A percentile compares a stretch with the other conserved stretches of the same genome.
These are phyloP conservation scores for Xylaria longipes DNA, from an alignment of 495 filamentous ascomycete genomes.

Conservation along the genomic window DNA sequence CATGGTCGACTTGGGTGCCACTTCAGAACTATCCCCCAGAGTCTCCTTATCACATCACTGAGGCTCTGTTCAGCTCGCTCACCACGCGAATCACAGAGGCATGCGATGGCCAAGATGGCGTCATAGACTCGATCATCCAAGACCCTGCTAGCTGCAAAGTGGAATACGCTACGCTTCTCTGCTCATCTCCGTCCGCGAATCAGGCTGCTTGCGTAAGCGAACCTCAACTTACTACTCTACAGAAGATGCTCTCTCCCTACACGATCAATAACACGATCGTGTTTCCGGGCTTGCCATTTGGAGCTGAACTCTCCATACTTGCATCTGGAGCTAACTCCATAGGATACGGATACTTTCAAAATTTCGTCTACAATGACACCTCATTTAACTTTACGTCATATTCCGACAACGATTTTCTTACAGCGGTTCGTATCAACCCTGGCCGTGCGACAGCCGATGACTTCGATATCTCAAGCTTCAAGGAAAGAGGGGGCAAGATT, in stretches of 20 bases:
- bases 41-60: slow-evolving; percentile 55
- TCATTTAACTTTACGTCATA: slow-evolving; percentile 45
- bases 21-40: slow-evolving; percentile 42
- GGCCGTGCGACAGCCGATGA: slow-evolving; percentile 42
- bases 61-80: slow-evolving; percentile 55
- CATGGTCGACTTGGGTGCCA: slow-evolving; percentile 47
- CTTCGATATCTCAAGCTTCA: slow-evolving; percentile 52
- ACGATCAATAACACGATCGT: slow-evolving; percentile 1
- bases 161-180: slow-evolving; percentile 57
- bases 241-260: slow-evolving; percentile 57
- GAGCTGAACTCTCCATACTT: slow-evolving; percentile 14
- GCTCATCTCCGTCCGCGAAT: slow-evolving; percentile 39
- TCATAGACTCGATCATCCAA: slow-evolving; percentile 66
- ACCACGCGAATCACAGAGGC: slow-evolving; percentile 63
- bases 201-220: slow-evolving; percentile 57
- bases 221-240: slow-evolving; percentile 43
- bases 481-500: slow-evolving; percentile 55
- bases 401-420: slow-evolving; percentile 34
- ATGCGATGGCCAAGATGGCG: slow-evolving; percentile 67
- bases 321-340: slow-evolving; percentile 5
- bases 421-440: neutral
- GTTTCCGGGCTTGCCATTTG: slow-evolving; percentile 1
- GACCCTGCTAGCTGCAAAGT: slow-evolving; percentile 63
- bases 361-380: slow-evolving; percentile 49
- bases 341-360: slow-evolving; percentile 43